Evolutionary conservation across 345 rosid species (phyloP).

Genomic region (Heritiera littoralis): DNA sequence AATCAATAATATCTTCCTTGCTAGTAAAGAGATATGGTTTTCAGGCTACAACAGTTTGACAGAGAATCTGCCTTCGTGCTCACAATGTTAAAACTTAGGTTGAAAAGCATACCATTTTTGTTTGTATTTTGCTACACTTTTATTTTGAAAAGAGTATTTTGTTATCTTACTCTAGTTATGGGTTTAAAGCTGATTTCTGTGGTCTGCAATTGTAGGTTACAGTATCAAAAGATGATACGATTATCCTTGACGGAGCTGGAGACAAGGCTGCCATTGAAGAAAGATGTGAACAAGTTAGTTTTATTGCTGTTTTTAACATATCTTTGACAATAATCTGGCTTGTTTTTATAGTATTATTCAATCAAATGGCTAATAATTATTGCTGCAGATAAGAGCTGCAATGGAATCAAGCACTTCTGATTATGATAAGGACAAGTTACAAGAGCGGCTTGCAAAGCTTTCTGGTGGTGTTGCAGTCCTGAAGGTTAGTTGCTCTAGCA

Average conservation of each 20-base stretch:
- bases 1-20: background rate
- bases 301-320: background rate
- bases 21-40: background rate
- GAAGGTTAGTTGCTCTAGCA: slow-evolving; percentile 15
- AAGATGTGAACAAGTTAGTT: slow-evolving; percentile 19
- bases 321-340: background rate
- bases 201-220: background rate
- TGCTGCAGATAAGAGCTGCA: slow-evolving; percentile 13
- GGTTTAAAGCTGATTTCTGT: background rate
- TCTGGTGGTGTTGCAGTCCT: slow-evolving; percentile 35
- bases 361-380: background rate
- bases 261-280: slow-evolving; percentile 15
- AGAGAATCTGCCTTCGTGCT: background rate
- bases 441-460: slow-evolving; percentile 32
- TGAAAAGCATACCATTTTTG: background rate
- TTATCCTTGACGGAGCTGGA: slow-evolving; percentile 15
- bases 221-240: slow-evolving; percentile 17
- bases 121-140: background rate
- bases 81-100: background rate
- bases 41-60: background rate
- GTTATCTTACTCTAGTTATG: background rate
- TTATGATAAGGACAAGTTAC: slow-evolving; percentile 34
- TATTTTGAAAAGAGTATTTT: background rate
- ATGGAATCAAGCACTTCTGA: slow-evolving; percentile 29
- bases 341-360: background rate